Base-by-base conservation (phyloP, 176 grass and related monocot species). In the Chloris gayana region DNA sequence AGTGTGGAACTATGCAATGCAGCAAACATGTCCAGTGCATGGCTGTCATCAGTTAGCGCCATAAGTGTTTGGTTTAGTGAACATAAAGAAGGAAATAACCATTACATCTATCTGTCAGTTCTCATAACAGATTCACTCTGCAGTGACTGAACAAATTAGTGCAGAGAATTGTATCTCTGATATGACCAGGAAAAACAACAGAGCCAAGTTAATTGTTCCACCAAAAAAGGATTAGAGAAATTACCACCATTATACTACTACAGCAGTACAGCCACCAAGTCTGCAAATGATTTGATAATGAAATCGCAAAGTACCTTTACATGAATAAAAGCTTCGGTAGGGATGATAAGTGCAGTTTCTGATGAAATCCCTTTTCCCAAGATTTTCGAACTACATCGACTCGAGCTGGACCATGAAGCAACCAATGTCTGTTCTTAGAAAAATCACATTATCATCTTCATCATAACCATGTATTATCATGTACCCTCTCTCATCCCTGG, bases 391-490 rank as follows among this genome's bases (percentile, higher is more conserved):
- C 80, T 82, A 24, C 80, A 74, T 82, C 5, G 59, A 82, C 9
- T 74, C 59, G 30, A 74, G 80, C 27, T 39, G 44, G 24, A 82
- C 32, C 45, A 39, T 15, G 59, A 26, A 74, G n/a, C 72, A 13
- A 37, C 80, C 70, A 9, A 39, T 51, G 2, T 64, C 22, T 1
- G 59, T 82, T 17, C 80, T 65, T 10, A 74, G 62, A 74, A 73
- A 74, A 64, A 73, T 64, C 58, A 39, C 58, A 65, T 74, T 62
- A 65, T 51, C 80, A 39, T 74, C 70, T 74, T 65, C 80, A 65
- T 82, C 80, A n/a, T 82, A 82, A 3, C 80, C 70, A 45, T 73
- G 9, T 51, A 82, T 50, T 47, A 82, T 50, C 42, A 50, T 50
- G 26, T 72, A 26, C 69, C 39, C 39, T 72, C 69, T 72, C 26